phyloP scores from a whole-genome alignment of 106 monocot genomes.

The Vanilla planifolia region DNA sequence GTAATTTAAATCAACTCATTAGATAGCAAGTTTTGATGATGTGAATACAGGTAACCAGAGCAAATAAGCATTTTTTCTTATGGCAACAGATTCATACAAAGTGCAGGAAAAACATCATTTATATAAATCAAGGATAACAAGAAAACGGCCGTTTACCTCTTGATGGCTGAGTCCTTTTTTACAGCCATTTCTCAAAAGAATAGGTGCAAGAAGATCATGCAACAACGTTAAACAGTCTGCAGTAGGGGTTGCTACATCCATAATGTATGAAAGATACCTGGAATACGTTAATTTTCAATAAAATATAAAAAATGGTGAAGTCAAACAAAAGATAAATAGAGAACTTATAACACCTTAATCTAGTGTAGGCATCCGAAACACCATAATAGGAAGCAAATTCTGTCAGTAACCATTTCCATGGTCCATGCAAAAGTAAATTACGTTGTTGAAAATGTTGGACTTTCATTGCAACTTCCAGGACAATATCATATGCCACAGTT shows the following conservation, averaged over 20 bases:
- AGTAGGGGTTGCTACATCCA: slow-evolving; percentile 98
- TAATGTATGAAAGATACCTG: slow-evolving; percentile 95
- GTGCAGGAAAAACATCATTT: no score
- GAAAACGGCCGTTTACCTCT: slow-evolving; percentile 72
- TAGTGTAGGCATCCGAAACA: slow-evolving; percentile 91
- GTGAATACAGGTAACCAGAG: no score
- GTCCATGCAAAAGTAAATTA: slow-evolving; percentile 77
- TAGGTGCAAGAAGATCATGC: slow-evolving; percentile 72
- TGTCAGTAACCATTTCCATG: slow-evolving; percentile 92
- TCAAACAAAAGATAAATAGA: not conserved
- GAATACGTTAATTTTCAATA: not conserved
- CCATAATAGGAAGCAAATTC: slow-evolving; percentile 98
- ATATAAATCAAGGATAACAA: no score
- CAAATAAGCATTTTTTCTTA: no score
- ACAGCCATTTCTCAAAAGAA: slow-evolving; percentile 59
- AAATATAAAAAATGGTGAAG: not conserved
- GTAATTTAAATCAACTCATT: no score
- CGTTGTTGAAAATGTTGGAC: slow-evolving; percentile 78
- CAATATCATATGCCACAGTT: slow-evolving; percentile 93
- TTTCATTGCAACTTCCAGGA: slow-evolving; percentile 96
- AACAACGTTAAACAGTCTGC: slow-evolving; percentile 81
- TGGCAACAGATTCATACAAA: no score
- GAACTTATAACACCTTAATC: slow-evolving; percentile 52
- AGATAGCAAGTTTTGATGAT: no score
- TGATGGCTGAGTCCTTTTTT: slow-evolving; percentile 79